Evolutionary conservation across 257 asterid species (phyloP).

Genomic region (Gentiana straminea): DNA sequence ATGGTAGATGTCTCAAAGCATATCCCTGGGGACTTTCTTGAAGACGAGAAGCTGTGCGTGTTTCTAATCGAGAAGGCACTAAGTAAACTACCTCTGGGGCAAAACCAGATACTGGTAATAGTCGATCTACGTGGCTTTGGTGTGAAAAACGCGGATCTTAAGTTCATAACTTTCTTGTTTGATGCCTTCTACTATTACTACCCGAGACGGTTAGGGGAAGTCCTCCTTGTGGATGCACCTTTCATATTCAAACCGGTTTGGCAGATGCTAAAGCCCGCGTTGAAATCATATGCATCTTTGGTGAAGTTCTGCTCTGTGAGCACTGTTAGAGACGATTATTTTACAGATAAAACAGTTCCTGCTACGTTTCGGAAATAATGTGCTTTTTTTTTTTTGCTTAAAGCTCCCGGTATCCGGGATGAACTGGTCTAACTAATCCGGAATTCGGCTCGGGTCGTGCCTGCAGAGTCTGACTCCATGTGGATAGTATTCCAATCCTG

Average conservation of each 20-base stretch:
- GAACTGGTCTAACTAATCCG: no score
- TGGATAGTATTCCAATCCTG: no score
- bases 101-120: slow-evolving; percentile 57
- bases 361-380: slow-evolving; percentile 33
- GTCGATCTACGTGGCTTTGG: slow-evolving; percentile 68
- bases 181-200: slow-evolving; percentile 82
- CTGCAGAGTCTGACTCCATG: no score
- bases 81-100: slow-evolving; percentile 49
- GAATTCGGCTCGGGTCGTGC: no score
- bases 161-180: slow-evolving; percentile 78
- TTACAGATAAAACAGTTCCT: slow-evolving; percentile 55
- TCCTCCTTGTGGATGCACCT: slow-evolving; percentile 84
- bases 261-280: slow-evolving; percentile 72
- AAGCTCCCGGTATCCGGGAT: no score
- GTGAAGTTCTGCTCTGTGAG: slow-evolving; percentile 73
- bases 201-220: slow-evolving; percentile 71
- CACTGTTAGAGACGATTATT: slow-evolving; percentile 44
- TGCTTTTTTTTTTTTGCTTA: no score
- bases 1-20: slow-evolving; percentile 73
- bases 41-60: slow-evolving; percentile 76
- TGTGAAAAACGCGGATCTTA: slow-evolving; percentile 63
- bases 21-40: slow-evolving; percentile 47
- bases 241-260: slow-evolving; percentile 84
- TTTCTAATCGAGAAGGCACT: slow-evolving; percentile 82
- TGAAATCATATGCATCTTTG: slow-evolving; percentile 78